Evolutionary conservation across 768 basidiomycete species (phyloP), one percentile per base, ranked within the genome.

Genomic region (Suillus occidentalis): DNA sequence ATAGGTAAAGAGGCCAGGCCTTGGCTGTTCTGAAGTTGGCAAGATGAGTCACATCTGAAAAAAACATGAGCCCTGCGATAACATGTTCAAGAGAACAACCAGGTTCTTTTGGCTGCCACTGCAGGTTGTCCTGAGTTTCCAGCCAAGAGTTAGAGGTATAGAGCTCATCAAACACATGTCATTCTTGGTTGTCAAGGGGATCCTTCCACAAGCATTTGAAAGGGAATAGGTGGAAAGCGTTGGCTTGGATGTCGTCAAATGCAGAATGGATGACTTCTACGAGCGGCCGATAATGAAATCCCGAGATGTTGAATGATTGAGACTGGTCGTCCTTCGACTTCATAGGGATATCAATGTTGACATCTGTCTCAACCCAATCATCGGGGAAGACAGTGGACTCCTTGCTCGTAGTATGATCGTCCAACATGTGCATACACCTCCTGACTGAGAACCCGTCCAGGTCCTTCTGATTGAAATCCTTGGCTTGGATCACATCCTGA

Each of bases 171-270:
- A 31, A 31, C 31, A 31, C 31, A 4, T 4, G 31, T 31, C 4
- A 4, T 31, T 31, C 31, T 31, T 31, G 31, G 31, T 31, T 31
- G 31, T 31, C 31, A 4, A 31, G 31, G 31, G 63, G 65, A 2
- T 52, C 25, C 20, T 63, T 47, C 66, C 68, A 70, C 18, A 63
- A 59, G 2, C 62, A 67, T n/a, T 69, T 69, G 69, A 72, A 74
- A 0, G 73, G 74, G 0, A 57, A 65, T 3, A 71, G 65, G 56
- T 76, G 72, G 42, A 76, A 71, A 8, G 20, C 6, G 28, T 67
- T 70, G 0, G 67, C 20, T 0, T 31, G 16, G 0, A 42, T 39
- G 3, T 71, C 63, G 0, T 57, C 6, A 16, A 71, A 68, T 5
- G 64, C 68, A 0, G 65, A 40, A 1, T 61, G 18, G 1, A 74